phyloP scores from a whole-genome alignment of 1,284 basidiomycete genomes.

The Tylopilus orsonianus region DNA sequence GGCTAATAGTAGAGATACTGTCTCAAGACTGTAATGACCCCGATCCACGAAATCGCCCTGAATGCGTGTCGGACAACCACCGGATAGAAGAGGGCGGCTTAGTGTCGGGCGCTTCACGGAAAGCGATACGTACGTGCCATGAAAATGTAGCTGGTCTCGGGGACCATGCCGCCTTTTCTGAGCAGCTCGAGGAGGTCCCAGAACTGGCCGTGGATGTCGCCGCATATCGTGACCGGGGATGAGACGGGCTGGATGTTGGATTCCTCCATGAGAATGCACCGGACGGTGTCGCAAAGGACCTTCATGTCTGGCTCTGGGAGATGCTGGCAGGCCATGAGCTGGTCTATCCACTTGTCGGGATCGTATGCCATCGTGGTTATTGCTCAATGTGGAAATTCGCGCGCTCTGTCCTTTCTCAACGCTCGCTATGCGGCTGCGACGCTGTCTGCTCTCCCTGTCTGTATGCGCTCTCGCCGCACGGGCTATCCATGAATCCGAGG shows the following conservation, averaged over 20 bases:
- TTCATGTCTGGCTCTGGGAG: slow-evolving; percentile 94
- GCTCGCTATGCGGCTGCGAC: slow-evolving; percentile 21
- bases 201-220: slow-evolving; percentile 95
- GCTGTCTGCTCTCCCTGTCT: slow-evolving; percentile 18
- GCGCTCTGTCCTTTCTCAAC: background rate
- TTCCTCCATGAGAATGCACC: slow-evolving; percentile 87
- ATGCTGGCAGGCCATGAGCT: slow-evolving; percentile 82
- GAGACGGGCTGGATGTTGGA: slow-evolving; percentile 94
- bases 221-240: slow-evolving; percentile 89
- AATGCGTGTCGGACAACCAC: slow-evolving; percentile 2
- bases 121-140: slow-evolving; percentile 74
- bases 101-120: slow-evolving; percentile 17
- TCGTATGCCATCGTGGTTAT: slow-evolving; percentile 38
- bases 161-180: slow-evolving; percentile 84
- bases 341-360: slow-evolving; percentile 73
- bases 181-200: slow-evolving; percentile 94
- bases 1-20: slow-evolving; percentile 85
- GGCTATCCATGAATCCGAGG: slow-evolving; percentile 70
- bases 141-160: slow-evolving; percentile 94
- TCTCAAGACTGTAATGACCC: slow-evolving; percentile 96
- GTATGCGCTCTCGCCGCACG: slow-evolving; percentile 13
- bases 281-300: slow-evolving; percentile 82
- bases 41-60: slow-evolving; percentile 98
- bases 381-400: slow-evolving; percentile 23
- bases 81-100: slow-evolving; percentile 23